A percentile compares a stretch with the other conserved stretches of the same genome.
These are phyloP conservation scores for Pichia deserticola DNA, from an alignment of 805 yeast species.

Conservation along the genomic window DNA sequence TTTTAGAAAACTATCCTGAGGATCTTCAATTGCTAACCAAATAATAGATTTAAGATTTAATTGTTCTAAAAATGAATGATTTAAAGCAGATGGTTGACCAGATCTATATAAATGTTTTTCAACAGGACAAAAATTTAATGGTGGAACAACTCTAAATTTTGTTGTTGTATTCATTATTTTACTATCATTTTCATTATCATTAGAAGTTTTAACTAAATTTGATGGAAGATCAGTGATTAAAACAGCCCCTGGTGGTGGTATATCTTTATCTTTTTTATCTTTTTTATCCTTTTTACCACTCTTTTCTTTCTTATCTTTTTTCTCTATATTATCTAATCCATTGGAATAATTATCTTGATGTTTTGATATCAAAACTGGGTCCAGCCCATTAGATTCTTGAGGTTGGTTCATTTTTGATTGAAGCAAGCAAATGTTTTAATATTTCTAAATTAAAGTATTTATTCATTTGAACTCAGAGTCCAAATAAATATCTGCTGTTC, in stretches of 20 bases:
- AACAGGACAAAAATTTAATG: constrained; percentile 91
- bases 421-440: no score
- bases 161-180: constrained; percentile 29
- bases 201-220: background rate
- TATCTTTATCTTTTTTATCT: constrained; percentile 3
- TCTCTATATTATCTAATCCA: background rate
- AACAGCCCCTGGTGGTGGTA: constrained; percentile 3
- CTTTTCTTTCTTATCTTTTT: background rate
- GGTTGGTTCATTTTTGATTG: no score
- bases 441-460: no score
- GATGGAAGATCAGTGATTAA: background rate
- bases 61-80: constrained; percentile 75
- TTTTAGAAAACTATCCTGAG: constrained; percentile 77
- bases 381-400: no score
- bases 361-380: no score
- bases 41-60: constrained; percentile 71
- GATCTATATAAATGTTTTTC: constrained; percentile 80
- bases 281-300: constrained; percentile 3
- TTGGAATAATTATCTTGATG: no score
- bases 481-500: no score
- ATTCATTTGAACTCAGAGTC: no score
- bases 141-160: constrained; percentile 72
- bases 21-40: constrained; percentile 96
- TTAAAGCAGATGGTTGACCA: constrained; percentile 93
- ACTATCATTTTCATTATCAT: background rate